Evolutionary conservation across 2,329 filamentous ascomycete species (phyloP), one percentile per base, ranked within the genome.

Genomic region (Chrysoporthe austroafricana): DNA sequence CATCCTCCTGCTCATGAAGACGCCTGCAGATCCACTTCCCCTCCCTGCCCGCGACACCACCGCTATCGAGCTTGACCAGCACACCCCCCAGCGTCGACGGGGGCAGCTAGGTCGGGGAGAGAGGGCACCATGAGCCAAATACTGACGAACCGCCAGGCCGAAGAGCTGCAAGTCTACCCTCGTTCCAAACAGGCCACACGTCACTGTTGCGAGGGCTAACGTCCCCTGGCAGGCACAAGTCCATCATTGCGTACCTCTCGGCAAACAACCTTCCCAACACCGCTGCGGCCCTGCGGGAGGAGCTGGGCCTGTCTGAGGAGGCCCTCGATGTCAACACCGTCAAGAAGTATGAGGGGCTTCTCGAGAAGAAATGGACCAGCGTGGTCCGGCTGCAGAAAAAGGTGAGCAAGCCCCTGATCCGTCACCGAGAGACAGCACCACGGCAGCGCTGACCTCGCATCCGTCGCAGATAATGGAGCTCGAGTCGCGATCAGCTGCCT

Each of bases 281-380:
- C 70, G 91, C 92, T 54, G 83, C 88, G 57, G 87, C 91, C 34
- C 83, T 97, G 69, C 88, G 93, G 70, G 85, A 91, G 75, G 94
- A 97, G 79, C 81, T 92, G n/a, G 85, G 86, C 66, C 85, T 97
- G 4, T 86, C 89, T 63, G 88, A 91, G 72, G 80, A 87, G 66
- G 81, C 81, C 60, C 94, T 96, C 74, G 93, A 97, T 77, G 85
- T 91, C 70, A 86, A 87, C 21, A 97, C 93, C 26, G 86, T 90
- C 63, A 97, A 97, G 83, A 97, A 97, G 81, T 98, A 97, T 81
- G 94, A 97, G 80, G 92, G 92, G 1, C 81, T 98, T 39, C 81
- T 98, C 72, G 95, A 98, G 85, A 97, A 97, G 87, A 98, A 98
- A 84, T 98, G 95, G 95, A 98, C 95, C 26, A 96, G 93, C 74